Conservation (phyloP, 352 stramenopile species). For the Blastocystis sp. region DNA sequence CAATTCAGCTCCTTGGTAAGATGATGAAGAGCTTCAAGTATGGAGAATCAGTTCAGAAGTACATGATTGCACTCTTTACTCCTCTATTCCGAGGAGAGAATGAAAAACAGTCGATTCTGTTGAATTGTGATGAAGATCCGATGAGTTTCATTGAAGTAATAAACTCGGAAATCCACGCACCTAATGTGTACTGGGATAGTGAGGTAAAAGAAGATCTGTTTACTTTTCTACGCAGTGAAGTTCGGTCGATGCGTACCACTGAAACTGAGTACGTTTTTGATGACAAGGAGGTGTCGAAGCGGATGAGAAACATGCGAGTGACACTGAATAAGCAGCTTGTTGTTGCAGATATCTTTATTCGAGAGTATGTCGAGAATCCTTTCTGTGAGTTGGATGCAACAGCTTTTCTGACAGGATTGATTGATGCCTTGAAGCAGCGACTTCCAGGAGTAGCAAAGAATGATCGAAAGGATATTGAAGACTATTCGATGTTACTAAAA, state of each 20-base stretch:
- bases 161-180: not conserved
- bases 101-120: not conserved
- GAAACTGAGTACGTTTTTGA: not conserved
- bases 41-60: not conserved
- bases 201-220: not conserved
- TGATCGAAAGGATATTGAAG: not conserved
- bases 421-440: not conserved
- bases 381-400: not conserved
- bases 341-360: slow-evolving; percentile 11
- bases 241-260: not conserved
- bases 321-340: slow-evolving; percentile 42
- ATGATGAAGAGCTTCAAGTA: slow-evolving; percentile 26
- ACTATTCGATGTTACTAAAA: not conserved
- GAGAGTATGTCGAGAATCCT: not conserved
- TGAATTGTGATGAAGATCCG: not conserved
- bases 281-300: not conserved
- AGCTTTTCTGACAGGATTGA: not conserved
- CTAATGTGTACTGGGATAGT: slow-evolving; percentile 6
- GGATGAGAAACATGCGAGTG: not conserved
- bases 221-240: not conserved
- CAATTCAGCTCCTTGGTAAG: not conserved
- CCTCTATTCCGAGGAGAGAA: slow-evolving; percentile 20
- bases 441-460: not conserved
- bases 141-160: not conserved
- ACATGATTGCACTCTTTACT: slow-evolving; percentile 26